Evolutionary conservation across 1,284 basidiomycete species (phyloP).

Genomic region (Golubevia sp.): DNA sequence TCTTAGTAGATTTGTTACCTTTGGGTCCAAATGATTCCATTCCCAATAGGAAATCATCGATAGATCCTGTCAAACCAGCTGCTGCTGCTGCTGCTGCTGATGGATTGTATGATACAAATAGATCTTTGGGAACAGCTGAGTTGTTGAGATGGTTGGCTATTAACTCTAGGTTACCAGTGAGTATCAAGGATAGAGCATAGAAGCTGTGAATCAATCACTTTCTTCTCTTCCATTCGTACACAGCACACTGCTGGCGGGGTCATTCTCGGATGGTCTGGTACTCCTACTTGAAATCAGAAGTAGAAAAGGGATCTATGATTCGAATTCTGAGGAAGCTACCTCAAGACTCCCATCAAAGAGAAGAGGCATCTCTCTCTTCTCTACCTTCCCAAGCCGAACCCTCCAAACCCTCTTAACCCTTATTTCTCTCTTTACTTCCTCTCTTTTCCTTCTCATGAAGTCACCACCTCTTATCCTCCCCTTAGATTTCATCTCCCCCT

Average conservation of each 20-base stretch:
- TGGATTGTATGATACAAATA: conserved; percentile 2
- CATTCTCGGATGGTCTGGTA: too few species aligned
- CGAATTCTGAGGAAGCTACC: too few species aligned
- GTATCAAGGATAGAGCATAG: conserved; percentile 2
- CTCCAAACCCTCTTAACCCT: too few species aligned
- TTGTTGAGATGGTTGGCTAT: conserved; percentile 56
- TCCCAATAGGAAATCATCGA: background rate
- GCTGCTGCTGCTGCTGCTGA: conserved; percentile 2
- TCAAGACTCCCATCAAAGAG: too few species aligned
- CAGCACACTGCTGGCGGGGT: too few species aligned
- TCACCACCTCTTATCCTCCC: conserved; percentile 54
- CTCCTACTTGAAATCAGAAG: too few species aligned
- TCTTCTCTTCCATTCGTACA: too few species aligned
- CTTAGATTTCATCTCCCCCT: conserved; percentile 46
- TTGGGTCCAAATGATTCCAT: too few species aligned
- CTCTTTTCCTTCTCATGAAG: background rate
- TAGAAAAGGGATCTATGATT: too few species aligned
- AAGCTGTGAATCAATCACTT: too few species aligned
- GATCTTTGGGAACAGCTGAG: conserved; percentile 44
- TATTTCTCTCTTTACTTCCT: background rate
- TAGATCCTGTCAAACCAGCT: conserved; percentile 4
- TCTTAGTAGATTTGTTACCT: background rate
- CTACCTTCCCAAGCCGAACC: background rate
- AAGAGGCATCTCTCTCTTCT: too few species aligned
- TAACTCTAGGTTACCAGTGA: conserved; percentile 40